Conservation (phyloP, 140 eudicot species). For the Bidens hawaiensis region DNA sequence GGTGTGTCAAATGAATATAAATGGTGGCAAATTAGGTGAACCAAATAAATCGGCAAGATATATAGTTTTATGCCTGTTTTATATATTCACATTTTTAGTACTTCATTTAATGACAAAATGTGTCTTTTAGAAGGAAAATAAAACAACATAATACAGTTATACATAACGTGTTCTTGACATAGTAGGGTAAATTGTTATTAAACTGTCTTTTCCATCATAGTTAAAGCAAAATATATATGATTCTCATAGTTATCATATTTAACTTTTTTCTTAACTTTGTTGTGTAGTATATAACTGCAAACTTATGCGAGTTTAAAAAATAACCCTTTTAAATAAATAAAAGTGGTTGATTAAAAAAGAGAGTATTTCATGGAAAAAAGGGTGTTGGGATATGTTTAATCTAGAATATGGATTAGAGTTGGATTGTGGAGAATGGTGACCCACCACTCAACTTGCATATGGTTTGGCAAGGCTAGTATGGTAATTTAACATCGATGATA, state of each 20-base stretch:
- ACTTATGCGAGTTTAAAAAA: too few relatives aligned
- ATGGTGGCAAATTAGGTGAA: slow-evolving; percentile 27
- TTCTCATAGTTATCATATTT: too few relatives aligned
- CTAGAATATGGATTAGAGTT: slow-evolving; percentile 3
- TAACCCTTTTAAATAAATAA: neutral
- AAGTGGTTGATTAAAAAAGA: neutral
- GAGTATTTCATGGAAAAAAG: neutral
- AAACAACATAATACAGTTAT: too few relatives aligned
- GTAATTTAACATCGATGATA: neutral
- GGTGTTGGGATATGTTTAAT: neutral
- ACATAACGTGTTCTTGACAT: too few relatives aligned
- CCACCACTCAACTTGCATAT: slow-evolving; percentile 24
- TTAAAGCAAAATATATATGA: too few relatives aligned
- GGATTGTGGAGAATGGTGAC: slow-evolving; percentile 3
- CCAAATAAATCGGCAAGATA: slow-evolving; percentile 20
- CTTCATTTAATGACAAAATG: too few relatives aligned
- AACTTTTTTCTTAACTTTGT: too few relatives aligned
- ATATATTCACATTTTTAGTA: too few relatives aligned
- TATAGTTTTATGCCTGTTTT: too few relatives aligned
- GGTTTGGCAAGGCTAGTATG: slow-evolving; percentile 3
- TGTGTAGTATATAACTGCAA: neutral
- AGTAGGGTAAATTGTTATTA: too few relatives aligned
- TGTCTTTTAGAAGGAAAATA: too few relatives aligned
- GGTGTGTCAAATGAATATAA: slow-evolving; percentile 5
- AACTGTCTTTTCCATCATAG: too few relatives aligned